phyloP scores from a whole-genome alignment of 2,329 filamentous ascomycete genomes.

The Calonectria honghensis region DNA sequence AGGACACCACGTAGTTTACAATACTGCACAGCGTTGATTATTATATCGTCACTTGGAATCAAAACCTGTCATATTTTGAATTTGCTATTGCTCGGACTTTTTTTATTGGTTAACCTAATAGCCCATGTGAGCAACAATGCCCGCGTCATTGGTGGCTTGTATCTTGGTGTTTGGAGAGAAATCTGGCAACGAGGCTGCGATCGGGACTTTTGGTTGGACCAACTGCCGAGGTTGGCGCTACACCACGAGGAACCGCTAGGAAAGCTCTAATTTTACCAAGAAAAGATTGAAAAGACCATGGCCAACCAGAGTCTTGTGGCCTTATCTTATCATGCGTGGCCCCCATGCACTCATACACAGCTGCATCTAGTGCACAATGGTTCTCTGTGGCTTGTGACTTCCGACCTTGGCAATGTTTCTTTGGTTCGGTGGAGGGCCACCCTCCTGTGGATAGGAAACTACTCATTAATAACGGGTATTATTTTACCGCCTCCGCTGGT shows the following conservation, averaged over 20 bases:
- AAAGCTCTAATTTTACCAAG: not conserved
- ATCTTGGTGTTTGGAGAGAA: not conserved
- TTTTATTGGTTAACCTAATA: no score
- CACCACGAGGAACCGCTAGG: not conserved
- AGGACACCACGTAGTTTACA: no score
- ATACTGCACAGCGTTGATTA: no score
- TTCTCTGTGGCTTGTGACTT: conserved; percentile 19
- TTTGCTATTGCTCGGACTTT: no score
- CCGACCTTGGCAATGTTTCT: not conserved
- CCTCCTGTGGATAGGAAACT: not conserved
- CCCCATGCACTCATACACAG: conserved; percentile 9
- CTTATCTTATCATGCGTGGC: conserved; percentile 18
- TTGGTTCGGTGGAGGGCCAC: not conserved
- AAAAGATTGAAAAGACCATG: not conserved
- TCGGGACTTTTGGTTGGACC: not conserved
- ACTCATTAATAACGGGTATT: not conserved
- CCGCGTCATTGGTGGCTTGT: not conserved
- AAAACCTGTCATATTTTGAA: no score
- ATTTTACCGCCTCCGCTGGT: not conserved
- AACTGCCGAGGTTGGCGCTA: conserved; percentile 15
- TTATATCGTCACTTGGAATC: no score
- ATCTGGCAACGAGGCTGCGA: not conserved
- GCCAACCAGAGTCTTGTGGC: not conserved
- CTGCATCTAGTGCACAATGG: conserved; percentile 2
- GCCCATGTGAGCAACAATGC: not conserved